Base-by-base conservation (phyloP, 164 flowering plant species). In the Dillenia turbinata region DNA sequence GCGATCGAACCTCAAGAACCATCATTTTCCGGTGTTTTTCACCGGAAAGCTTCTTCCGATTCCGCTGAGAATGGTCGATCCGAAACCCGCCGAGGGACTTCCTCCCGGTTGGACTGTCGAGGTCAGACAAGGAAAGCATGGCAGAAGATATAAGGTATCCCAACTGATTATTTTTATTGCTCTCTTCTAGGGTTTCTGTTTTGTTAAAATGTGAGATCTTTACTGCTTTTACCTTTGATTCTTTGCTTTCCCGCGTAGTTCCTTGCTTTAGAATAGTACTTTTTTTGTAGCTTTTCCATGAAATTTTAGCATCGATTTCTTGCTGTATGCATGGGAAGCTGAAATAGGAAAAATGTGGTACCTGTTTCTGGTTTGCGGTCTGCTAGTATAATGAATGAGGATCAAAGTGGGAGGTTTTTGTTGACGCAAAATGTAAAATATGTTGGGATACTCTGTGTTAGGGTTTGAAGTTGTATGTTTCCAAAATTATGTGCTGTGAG, bases 71-170 rank as follows among this genome's bases (percentile, higher is more conserved):
- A 75, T 71, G 75, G 53, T 19, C 43, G 73, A 68, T 47, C 52
- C 40, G 51, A 47, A 50, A 14, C 50, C 65, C 13, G 76, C 75
- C 8, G 79, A 77, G 6, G 63, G 78, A 74, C 77, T 81, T 3
- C 88, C 85, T 3, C 59, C 55, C 9, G 88, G 84, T 3, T 84
- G 85, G 82, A 74, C 62, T 12, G 73, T 76, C 60, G 66, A 70
- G 50, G 66, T 66, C 16, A 73, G 49, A 65, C 49, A 65, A 12
- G 68, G 75, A 47, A 56, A 61, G 17, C 67, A 54, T 59, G 85
- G 88, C 10, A 79, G 60, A 59, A 79, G 66, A 45, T 79, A 83
- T 55, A 81, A 60, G 77, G 88, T 81, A 74, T 61, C 4, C 24
- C 3, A 10, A 8, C 61, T 22, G 17, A 15, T 33, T 22, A 12